Base-by-base conservation (phyloP, 106 monocot genomes). In the Vanilla planifolia region DNA sequence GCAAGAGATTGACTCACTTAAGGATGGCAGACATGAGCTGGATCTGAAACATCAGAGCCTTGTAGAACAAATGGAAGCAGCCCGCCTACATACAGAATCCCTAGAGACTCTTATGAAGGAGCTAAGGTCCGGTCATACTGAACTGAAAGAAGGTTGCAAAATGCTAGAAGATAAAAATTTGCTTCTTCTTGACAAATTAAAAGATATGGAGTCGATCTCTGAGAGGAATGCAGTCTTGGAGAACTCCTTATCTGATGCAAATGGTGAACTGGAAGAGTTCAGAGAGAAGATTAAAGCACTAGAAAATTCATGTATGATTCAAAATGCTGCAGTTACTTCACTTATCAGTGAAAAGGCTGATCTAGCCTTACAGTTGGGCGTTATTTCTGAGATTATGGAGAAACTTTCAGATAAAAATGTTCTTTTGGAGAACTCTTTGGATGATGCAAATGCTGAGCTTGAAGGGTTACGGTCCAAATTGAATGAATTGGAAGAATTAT, bases 101-200 rank as follows among this genome's bases (percentile, higher is more conserved):
- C 72, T 87, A 52, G 78, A 84, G 47, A 43, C 40, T 39, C 65
- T 73, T 6, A 65, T 92, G 24, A 71, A 74, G 46, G 73, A 74
- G 29, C 58, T 87, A 64, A 74, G 77, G 33, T 48, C 65, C 58
- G 73, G 60, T 35, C 83, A 77, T 66, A 0, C 57, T 41, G 71
- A 84, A 47, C 64, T 92, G 67, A 76, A 78, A 45, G 72, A 68
- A 15, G 22, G 59, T 1, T 81, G 80, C 64, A 61, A 51, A 57
- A 73, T 66, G 33, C 59, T 71, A 44, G 73, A 86, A 16, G 71
- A 66, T 51, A 82, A 80, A 62, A 85, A 80, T 23, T 19, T 33
- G 6, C 36, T 67, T 59, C 43, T 71, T 66, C 23, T 67, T 2
- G 65, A 74, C 23, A 73, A 72, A 37, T 32, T 82, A 48, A 62